Conservation (phyloP, 1,139 yeast species). For the Debaryomyces sp. region DNA sequence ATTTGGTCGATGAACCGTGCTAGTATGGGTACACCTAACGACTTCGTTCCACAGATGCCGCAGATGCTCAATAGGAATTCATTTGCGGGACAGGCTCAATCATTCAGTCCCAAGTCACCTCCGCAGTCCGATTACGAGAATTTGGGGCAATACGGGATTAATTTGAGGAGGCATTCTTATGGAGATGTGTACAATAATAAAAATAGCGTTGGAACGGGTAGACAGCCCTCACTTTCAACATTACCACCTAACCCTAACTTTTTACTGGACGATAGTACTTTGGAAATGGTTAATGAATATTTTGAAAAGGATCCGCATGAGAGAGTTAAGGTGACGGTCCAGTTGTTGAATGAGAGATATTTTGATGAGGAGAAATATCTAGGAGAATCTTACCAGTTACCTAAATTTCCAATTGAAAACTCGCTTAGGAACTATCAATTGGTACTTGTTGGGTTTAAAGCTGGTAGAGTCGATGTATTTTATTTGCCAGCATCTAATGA, state of each 20-base stretch:
- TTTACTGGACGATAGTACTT: slow-evolving; percentile 13
- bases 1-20: slow-evolving; percentile 2
- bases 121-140: slow-evolving; percentile 10
- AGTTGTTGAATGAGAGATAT: slow-evolving; percentile 26
- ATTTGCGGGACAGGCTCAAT: background rate
- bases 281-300: slow-evolving; percentile 36
- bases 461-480: slow-evolving; percentile 83
- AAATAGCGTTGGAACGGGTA: background rate
- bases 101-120: slow-evolving; percentile 12
- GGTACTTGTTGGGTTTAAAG: slow-evolving; percentile 80
- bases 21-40: background rate
- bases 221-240: slow-evolving; percentile 3
- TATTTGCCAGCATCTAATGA: slow-evolving; percentile 54
- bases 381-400: slow-evolving; percentile 39
- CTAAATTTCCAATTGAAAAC: slow-evolving; percentile 44
- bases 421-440: slow-evolving; percentile 37
- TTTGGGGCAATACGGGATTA: slow-evolving; percentile 13
- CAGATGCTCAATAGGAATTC: slow-evolving; percentile 2
- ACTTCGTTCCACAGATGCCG: slow-evolving; percentile 4
- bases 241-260: slow-evolving; percentile 1
- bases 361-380: slow-evolving; percentile 32
- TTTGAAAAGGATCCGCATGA: slow-evolving; percentile 44
- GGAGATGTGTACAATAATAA: slow-evolving; percentile 21
- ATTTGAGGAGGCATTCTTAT: slow-evolving; percentile 29
- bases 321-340: slow-evolving; percentile 40